These are phyloP conservation scores for Pseudopithomyces maydicus DNA, from an alignment of 2,329 filamentous ascomycete genomes.

Conservation along the genomic window DNA sequence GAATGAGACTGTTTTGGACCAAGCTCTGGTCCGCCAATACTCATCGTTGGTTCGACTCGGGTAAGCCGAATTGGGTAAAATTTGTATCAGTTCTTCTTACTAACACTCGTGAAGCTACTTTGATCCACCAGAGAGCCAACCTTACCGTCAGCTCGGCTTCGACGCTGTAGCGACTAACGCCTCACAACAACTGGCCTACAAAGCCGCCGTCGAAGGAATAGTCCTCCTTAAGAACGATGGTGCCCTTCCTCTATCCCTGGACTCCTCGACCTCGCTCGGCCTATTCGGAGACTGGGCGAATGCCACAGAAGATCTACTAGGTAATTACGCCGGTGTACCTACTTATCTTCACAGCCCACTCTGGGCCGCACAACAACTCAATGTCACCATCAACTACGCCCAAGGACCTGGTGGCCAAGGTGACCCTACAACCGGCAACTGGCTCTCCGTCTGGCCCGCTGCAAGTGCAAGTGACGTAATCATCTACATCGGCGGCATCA, in stretches of 20 bases:
- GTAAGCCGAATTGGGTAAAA: slow-evolving; percentile 24
- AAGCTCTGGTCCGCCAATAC: slow-evolving; percentile 59
- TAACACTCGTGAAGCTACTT: slow-evolving; percentile 33
- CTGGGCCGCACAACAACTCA: slow-evolving; percentile 55
- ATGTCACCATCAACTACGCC: slow-evolving; percentile 43
- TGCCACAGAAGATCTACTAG: slow-evolving; percentile 59
- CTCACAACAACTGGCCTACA: slow-evolving; percentile 60
- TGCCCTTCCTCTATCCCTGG: slow-evolving; percentile 50
- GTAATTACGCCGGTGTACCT: slow-evolving; percentile 63
- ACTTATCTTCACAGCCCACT: slow-evolving; percentile 62
- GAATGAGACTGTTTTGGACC: slow-evolving; percentile 54
- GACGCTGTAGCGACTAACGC: slow-evolving; percentile 49
- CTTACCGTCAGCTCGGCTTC: slow-evolving; percentile 29
- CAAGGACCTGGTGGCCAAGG: slow-evolving; percentile 29
- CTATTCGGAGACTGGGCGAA: slow-evolving; percentile 66
- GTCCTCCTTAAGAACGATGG: slow-evolving; percentile 60
- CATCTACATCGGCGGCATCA: slow-evolving; percentile 61
- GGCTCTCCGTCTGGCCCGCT: slow-evolving; percentile 26
- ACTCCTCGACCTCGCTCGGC: slow-evolving; percentile 53
- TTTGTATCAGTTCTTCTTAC: no score
- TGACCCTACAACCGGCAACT: slow-evolving; percentile 32
- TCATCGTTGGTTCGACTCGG: slow-evolving; percentile 59
- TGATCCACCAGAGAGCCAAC: slow-evolving; percentile 45
- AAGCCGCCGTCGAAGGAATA: slow-evolving; percentile 57
- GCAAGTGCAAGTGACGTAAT: slow-evolving; percentile 48